phyloP scores from a whole-genome alignment of 768 basidiomycete species.

The Cubamyces lactineus region DNA sequence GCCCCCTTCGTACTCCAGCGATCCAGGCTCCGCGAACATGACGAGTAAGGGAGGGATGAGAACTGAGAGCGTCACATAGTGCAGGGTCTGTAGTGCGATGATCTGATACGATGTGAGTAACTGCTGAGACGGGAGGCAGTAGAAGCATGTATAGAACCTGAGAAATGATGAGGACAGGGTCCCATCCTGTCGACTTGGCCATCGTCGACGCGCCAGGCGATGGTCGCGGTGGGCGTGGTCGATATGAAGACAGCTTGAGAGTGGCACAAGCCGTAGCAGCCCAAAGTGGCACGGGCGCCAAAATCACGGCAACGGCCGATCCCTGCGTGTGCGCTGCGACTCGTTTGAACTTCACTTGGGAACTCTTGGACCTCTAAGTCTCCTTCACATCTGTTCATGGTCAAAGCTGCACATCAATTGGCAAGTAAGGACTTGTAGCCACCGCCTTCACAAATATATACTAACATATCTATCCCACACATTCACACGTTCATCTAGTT shows the following conservation, averaged over 20 bases:
- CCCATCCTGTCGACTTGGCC: slow-evolving; percentile 68
- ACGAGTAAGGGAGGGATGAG: slow-evolving; percentile 80
- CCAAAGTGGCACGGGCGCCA: neutral
- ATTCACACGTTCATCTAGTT: too few relatives aligned
- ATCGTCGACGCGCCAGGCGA: slow-evolving; percentile 28
- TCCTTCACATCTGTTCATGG: too few relatives aligned
- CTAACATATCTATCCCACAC: too few relatives aligned
- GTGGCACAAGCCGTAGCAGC: neutral
- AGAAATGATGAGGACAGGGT: slow-evolving; percentile 84
- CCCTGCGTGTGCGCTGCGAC: too few relatives aligned
- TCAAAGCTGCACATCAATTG: too few relatives aligned
- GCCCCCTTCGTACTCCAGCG: slow-evolving; percentile 76
- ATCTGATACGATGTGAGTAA: slow-evolving; percentile 56
- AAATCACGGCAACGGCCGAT: neutral
- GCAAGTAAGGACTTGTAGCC: too few relatives aligned
- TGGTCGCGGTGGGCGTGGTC: neutral
- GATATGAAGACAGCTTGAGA: neutral
- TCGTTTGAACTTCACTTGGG: too few relatives aligned
- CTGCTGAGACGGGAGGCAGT: neutral
- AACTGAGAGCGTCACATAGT: slow-evolving; percentile 88
- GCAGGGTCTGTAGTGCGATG: slow-evolving; percentile 88
- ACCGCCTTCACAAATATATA: too few relatives aligned
- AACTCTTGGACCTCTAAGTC: too few relatives aligned
- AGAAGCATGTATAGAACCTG: slow-evolving; percentile 54
- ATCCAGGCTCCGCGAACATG: slow-evolving; percentile 72